phyloP scores from a whole-genome alignment of 2,329 filamentous ascomycete species.

The Teratosphaeria pseudoeucalypti region DNA sequence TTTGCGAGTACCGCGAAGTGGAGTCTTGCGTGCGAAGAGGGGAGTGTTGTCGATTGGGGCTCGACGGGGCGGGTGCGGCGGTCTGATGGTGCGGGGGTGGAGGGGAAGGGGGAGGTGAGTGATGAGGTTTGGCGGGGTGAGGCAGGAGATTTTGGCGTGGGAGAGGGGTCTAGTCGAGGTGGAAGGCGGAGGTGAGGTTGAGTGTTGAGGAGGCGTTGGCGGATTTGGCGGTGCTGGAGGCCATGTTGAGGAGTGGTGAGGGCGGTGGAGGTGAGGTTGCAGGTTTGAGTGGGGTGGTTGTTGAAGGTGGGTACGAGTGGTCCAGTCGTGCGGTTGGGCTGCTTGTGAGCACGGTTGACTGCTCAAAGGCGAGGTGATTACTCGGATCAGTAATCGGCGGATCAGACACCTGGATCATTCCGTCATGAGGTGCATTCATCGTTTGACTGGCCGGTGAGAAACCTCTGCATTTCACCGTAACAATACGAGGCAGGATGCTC shows the following conservation, averaged over 20 bases:
- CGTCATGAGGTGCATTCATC: no score
- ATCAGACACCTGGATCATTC: no score
- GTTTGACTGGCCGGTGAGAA: no score
- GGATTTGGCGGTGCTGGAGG: conserved; percentile 49
- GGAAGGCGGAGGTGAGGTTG: conserved; percentile 42
- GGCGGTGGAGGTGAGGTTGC: conserved; percentile 16
- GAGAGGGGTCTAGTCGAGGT: conserved; percentile 41
- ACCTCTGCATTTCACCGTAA: no score
- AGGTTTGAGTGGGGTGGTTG: no score
- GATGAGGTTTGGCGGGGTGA: conserved; percentile 44
- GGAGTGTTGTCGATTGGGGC: conserved; percentile 42
- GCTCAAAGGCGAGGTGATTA: no score
- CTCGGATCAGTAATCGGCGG: no score
- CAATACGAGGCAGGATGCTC: no score
- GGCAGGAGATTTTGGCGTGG: conserved; percentile 53
- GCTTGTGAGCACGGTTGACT: no score
- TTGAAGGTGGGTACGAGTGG: no score
- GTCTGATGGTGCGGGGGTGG: conserved; percentile 8
- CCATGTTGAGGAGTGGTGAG: conserved; percentile 32
- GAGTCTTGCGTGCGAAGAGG: conserved; percentile 48
- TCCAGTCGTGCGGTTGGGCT: no score
- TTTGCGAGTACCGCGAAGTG: conserved; percentile 42
- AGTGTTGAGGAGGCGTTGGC: conserved; percentile 48
- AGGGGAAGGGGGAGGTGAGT: conserved; percentile 33
- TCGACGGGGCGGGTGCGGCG: conserved; percentile 29